phyloP scores from a whole-genome alignment of 768 basidiomycete genomes.

The Candolleomyces aberdarensis region DNA sequence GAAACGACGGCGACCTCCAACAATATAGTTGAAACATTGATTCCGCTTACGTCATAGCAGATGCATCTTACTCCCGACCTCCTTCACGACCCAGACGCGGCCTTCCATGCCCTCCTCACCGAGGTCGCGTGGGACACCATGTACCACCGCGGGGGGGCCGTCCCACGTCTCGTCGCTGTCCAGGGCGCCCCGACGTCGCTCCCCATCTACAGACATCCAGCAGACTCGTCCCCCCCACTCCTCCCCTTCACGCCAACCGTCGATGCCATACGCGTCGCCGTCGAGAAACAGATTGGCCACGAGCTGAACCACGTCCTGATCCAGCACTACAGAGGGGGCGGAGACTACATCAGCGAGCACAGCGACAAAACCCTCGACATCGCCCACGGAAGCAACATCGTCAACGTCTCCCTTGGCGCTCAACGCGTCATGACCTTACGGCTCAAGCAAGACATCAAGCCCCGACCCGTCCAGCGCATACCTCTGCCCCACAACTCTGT shows the following conservation, averaged over 20 bases:
- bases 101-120: constrained; percentile 4
- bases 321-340: constrained; percentile 75
- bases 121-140: constrained; percentile 4
- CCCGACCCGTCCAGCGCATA: constrained; percentile 37
- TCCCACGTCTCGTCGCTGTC: neutral
- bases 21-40: neutral
- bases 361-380: constrained; percentile 87
- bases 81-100: neutral
- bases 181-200: constrained; percentile 37
- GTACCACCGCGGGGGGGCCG: neutral
- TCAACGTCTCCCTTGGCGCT: constrained; percentile 80
- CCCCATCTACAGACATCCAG: constrained; percentile 80
- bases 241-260: constrained; percentile 68
- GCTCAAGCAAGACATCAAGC: constrained; percentile 43
- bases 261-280: constrained; percentile 52
- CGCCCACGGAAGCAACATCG: constrained; percentile 67
- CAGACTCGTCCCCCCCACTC: constrained; percentile 72
- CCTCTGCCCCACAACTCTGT: constrained; percentile 79
- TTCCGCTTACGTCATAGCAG: neutral
- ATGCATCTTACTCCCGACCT: neutral
- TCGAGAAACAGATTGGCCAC: constrained; percentile 35
- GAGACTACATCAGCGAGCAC: constrained; percentile 83
- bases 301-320: constrained; percentile 84
- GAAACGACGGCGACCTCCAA: no score
- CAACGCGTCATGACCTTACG: constrained; percentile 76